These are phyloP conservation scores for Tulasnella calospora DNA, from an alignment of 768 basidiomycete species.

Conservation along the genomic window DNA sequence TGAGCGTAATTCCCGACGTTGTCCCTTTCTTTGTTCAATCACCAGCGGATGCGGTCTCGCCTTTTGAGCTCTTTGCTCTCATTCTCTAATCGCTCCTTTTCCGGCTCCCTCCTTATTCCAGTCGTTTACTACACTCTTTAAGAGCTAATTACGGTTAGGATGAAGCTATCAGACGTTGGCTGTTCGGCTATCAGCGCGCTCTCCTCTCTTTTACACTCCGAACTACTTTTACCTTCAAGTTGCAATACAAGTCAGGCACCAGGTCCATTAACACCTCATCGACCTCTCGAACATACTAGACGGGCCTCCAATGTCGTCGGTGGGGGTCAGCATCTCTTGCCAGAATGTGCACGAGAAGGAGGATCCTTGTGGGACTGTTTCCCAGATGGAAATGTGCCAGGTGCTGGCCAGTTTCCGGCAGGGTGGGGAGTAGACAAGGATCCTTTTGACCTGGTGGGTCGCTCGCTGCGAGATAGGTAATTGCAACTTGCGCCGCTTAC, in stretches of 20 bases:
- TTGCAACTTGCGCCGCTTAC: background rate
- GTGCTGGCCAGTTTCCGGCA: background rate
- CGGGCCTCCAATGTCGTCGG: background rate
- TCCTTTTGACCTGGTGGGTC: background rate
- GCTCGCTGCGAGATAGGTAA: background rate
- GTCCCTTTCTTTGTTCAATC: background rate
- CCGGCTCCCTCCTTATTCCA: background rate
- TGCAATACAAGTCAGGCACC: background rate
- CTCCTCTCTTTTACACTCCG: background rate
- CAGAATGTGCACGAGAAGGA: background rate
- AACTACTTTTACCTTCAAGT: background rate
- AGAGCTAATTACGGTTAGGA: background rate
- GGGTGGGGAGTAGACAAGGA: background rate
- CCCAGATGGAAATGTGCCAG: slow-evolving; percentile 10
- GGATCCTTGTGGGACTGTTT: background rate
- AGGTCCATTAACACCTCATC: background rate
- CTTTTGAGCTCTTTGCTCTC: background rate
- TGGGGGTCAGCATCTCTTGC: background rate
- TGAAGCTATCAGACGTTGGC: background rate
- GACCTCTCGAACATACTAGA: background rate
- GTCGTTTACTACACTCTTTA: background rate
- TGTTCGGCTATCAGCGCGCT: background rate
- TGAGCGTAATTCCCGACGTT: background rate
- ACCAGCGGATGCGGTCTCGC: background rate
- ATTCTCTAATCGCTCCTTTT: background rate